phyloP scores from a whole-genome alignment of 2,329 filamentous ascomycete genomes.

The Cytospora paraplurivora region DNA sequence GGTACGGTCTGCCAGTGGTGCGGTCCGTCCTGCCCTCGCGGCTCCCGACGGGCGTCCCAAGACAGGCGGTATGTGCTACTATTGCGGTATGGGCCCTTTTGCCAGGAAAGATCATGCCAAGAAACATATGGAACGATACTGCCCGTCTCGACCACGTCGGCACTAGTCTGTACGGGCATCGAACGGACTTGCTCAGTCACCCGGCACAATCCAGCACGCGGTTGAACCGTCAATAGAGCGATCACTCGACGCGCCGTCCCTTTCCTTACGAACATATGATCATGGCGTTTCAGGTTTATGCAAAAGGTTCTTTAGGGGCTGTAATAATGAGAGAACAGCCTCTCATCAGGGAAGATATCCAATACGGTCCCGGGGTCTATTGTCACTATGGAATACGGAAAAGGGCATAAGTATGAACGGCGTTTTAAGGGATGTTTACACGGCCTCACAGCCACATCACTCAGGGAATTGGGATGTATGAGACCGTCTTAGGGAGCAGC shows the following conservation, averaged over 20 bases:
- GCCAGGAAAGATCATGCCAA: neutral
- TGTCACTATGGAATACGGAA: neutral
- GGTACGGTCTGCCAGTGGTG: neutral
- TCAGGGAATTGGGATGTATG: neutral
- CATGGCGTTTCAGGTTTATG: constrained; percentile 16
- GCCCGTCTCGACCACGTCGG: neutral
- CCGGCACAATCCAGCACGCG: neutral
- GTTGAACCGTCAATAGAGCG: neutral
- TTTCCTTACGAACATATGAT: constrained; percentile 12
- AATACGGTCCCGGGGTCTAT: neutral
- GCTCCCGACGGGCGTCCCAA: neutral
- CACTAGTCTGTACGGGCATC: neutral
- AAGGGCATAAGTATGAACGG: neutral
- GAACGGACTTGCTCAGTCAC: neutral
- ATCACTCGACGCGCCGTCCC: neutral
- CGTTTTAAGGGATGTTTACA: neutral
- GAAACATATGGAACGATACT: neutral
- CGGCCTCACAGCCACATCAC: neutral
- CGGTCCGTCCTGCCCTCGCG: neutral
- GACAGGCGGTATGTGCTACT: neutral
- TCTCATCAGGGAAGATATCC: constrained; percentile 2
- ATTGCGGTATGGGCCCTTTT: neutral
- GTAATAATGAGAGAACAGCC: constrained; percentile 10
- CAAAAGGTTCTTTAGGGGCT: constrained; percentile 6
- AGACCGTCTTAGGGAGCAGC: neutral